These are phyloP conservation scores for Chlorella sp. DNA, from an alignment of 139 green algal species.

Conservation along the genomic window DNA sequence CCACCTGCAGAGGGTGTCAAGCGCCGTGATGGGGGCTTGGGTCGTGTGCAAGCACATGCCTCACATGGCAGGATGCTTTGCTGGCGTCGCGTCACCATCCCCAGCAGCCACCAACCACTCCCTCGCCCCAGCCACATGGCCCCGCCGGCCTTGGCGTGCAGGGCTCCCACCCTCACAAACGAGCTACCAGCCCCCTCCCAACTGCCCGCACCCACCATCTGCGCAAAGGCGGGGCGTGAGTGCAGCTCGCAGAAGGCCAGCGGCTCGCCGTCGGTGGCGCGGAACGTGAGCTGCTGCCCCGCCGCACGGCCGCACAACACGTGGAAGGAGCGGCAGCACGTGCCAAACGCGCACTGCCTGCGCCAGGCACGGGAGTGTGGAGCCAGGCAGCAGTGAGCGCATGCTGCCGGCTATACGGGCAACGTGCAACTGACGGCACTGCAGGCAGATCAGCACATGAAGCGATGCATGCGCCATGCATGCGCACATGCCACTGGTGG, in stretches of 20 bases:
- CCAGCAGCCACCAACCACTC: not conserved
- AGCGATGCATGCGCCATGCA: not conserved
- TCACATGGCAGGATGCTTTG: too few species aligned
- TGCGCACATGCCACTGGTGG: too few species aligned
- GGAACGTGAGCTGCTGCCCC: constrained; percentile 21
- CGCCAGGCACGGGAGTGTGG: not conserved
- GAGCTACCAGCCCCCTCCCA: not conserved
- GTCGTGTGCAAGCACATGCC: not conserved
- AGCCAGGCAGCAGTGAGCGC: not conserved
- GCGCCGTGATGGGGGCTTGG: not conserved
- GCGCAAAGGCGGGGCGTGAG: constrained; percentile 23
- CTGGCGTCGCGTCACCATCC: not conserved
- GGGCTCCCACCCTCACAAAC: too few species aligned
- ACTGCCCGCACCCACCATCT: not conserved
- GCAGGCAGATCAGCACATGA: not conserved
- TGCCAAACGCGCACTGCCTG: constrained; percentile 49
- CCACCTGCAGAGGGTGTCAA: not conserved
- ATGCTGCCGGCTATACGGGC: too few species aligned
- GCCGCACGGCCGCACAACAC: constrained; percentile 41
- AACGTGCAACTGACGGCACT: too few species aligned
- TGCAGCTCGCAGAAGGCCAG: constrained; percentile 50
- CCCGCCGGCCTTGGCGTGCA: too few species aligned
- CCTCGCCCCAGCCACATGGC: too few species aligned
- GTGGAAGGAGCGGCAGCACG: constrained; percentile 49
- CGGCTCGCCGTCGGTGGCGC: constrained; percentile 38